Evolutionary conservation across 1,284 basidiomycete genomes (phyloP).

Genomic region (Pyrrhoderma lamaoense): DNA sequence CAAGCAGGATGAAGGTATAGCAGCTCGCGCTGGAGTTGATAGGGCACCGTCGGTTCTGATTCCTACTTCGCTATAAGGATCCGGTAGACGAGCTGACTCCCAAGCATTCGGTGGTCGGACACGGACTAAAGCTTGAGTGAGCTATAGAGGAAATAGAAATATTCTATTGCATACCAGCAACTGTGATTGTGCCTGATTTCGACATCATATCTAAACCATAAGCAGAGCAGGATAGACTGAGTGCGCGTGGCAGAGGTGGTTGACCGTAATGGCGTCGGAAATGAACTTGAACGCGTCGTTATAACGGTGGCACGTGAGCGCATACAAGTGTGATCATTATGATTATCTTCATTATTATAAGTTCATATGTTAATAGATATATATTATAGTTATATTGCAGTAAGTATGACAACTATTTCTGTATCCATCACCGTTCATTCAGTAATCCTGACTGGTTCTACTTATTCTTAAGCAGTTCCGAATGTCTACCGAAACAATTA

Average conservation of each 20-base stretch:
- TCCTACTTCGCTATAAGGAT: slow-evolving; percentile 56
- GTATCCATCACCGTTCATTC: too few relatives aligned
- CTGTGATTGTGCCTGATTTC: slow-evolving; percentile 78
- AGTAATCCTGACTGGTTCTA: too few relatives aligned
- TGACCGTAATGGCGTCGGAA: not conserved
- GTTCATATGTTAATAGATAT: too few relatives aligned
- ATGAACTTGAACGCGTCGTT: not conserved
- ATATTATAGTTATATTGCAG: too few relatives aligned
- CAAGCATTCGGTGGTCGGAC: slow-evolving; percentile 81
- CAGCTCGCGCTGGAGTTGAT: slow-evolving; percentile 52
- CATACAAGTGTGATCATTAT: too few relatives aligned
- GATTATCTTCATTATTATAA: too few relatives aligned
- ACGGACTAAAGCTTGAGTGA: slow-evolving; percentile 53
- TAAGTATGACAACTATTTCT: too few relatives aligned
- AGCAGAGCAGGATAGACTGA: not conserved
- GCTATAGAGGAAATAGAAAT: slow-evolving; percentile 9
- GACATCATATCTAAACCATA: slow-evolving; percentile 44
- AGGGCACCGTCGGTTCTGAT: slow-evolving; percentile 80
- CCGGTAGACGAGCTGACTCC: slow-evolving; percentile 77
- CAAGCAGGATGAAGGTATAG: slow-evolving; percentile 46
- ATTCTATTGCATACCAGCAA: slow-evolving; percentile 53
- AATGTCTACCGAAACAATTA: slow-evolving; percentile 29
- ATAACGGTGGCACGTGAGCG: not conserved
- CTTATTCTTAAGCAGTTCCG: too few relatives aligned
- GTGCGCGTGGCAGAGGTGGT: not conserved